Conservation (phyloP, 805 yeast species). For the Yarrowia yakushimensis region DNA sequence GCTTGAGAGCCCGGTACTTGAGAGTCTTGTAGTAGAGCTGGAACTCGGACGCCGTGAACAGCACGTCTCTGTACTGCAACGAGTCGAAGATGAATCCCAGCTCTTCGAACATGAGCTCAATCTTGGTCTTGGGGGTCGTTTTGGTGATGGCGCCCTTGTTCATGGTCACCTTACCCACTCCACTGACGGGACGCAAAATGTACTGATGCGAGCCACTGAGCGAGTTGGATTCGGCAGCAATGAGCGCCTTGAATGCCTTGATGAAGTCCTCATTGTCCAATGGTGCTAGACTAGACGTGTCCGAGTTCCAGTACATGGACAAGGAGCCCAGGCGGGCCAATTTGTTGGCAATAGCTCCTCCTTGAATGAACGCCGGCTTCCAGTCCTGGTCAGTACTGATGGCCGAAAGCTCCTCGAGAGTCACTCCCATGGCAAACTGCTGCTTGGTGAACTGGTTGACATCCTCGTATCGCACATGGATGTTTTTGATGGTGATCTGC, state of each 20-base stretch:
- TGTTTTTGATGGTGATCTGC: constrained; percentile 85
- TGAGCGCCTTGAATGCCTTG: constrained; percentile 42
- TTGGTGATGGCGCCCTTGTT: constrained; percentile 62
- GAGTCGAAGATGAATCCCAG: constrained; percentile 84
- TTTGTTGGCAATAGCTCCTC: constrained; percentile 66
- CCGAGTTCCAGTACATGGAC: constrained; percentile 81
- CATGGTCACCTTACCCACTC: constrained; percentile 75
- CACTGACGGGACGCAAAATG: constrained; percentile 81
- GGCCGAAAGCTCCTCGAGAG: constrained; percentile 83
- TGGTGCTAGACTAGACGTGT: constrained; percentile 47
- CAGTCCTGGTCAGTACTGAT: constrained; percentile 82
- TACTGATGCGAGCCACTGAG: constrained; percentile 35
- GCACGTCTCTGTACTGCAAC: constrained; percentile 74
- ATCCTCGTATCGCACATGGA: constrained; percentile 92
- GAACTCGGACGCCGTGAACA: constrained; percentile 77
- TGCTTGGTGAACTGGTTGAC: constrained; percentile 53
- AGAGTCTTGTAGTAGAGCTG: constrained; percentile 75
- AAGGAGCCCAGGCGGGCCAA: constrained; percentile 69
- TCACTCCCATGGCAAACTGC: constrained; percentile 71
- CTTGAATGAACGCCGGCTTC: constrained; percentile 80
- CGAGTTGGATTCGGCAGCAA: constrained; percentile 27
- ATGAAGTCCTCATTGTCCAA: constrained; percentile 34
- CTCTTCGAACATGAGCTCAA: constrained; percentile 79
- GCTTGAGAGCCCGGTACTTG: constrained; percentile 69
- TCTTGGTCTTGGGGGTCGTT: constrained; percentile 50